phyloP scores from a whole-genome alignment of 1,139 yeast genomes.

The Yamadazyma membranifaciens region DNA sequence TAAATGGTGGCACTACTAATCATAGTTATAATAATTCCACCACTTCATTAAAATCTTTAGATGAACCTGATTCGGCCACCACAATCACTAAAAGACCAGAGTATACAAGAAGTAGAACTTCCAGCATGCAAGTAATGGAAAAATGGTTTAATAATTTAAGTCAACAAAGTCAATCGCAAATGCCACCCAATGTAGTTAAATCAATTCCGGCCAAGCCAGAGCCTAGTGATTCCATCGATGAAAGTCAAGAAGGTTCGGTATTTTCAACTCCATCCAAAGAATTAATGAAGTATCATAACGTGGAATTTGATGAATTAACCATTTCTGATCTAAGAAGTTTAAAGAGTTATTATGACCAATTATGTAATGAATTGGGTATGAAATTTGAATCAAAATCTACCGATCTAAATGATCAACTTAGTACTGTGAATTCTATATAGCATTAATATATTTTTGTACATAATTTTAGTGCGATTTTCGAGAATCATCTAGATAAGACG shows the following conservation, averaged over 20 bases:
- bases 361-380: constrained; percentile 26
- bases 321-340: constrained; percentile 34
- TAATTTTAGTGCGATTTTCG: constrained; percentile 1
- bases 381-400: constrained; percentile 17
- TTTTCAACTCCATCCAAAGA: constrained; percentile 24
- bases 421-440: constrained; percentile 12
- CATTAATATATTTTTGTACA: neutral
- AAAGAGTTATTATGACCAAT: constrained; percentile 37
- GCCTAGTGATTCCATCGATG: constrained; percentile 11
- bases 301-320: constrained; percentile 37
- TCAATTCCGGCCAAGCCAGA: neutral
- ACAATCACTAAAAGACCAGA: constrained; percentile 23
- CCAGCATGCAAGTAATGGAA: constrained; percentile 46
- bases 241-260: constrained; percentile 17
- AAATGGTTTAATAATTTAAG: constrained; percentile 42
- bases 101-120: constrained; percentile 30
- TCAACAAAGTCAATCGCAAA: constrained; percentile 7
- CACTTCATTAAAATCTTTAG: constrained; percentile 33
- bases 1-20: neutral
- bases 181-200: neutral
- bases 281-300: constrained; percentile 31
- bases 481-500: constrained; percentile 2
- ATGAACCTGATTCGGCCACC: constrained; percentile 17
- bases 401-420: constrained; percentile 10
- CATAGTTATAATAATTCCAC: constrained; percentile 21